phyloP scores from a whole-genome alignment of 306 rosid species.

The Cyclanthera cordifolia region DNA sequence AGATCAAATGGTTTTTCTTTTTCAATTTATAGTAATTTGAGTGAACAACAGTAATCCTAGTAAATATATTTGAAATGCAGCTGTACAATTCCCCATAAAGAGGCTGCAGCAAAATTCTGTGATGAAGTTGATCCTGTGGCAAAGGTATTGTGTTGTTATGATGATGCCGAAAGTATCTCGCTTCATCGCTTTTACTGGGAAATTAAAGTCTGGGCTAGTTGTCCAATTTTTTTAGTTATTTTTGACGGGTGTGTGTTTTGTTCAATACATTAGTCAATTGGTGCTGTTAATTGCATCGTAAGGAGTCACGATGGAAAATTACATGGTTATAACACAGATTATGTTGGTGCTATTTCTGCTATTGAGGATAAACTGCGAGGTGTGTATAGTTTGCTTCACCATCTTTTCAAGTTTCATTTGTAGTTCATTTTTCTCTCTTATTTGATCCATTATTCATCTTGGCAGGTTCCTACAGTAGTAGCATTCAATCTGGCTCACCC shows the following conservation, averaged over 20 bases:
- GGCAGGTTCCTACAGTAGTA: slow-evolving; percentile 25
- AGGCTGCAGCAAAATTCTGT: slow-evolving; percentile 39
- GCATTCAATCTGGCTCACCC: slow-evolving; percentile 28
- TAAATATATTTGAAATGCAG: slow-evolving; percentile 17
- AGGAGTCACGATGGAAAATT: slow-evolving; percentile 43
- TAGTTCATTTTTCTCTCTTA: background rate
- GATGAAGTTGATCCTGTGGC: slow-evolving; percentile 51
- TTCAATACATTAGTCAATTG: slow-evolving; percentile 33
- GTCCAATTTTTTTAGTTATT: background rate
- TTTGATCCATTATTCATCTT: background rate
- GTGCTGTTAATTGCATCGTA: slow-evolving; percentile 66
- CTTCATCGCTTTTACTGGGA: background rate
- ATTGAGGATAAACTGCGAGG: slow-evolving; percentile 57
- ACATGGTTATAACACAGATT: slow-evolving; percentile 45
- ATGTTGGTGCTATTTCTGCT: slow-evolving; percentile 63
- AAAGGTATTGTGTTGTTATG: slow-evolving; percentile 24
- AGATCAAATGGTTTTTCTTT: background rate
- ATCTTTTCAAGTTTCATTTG: background rate
- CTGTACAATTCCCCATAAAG: slow-evolving; percentile 58
- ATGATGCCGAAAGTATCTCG: no score
- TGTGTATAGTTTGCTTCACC: background rate
- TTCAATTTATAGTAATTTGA: background rate
- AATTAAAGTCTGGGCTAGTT: background rate
- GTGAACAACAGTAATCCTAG: background rate
- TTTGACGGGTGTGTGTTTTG: slow-evolving; percentile 3